Conservation (phyloP, 768 basidiomycete species). For the Panellus pusillus region DNA sequence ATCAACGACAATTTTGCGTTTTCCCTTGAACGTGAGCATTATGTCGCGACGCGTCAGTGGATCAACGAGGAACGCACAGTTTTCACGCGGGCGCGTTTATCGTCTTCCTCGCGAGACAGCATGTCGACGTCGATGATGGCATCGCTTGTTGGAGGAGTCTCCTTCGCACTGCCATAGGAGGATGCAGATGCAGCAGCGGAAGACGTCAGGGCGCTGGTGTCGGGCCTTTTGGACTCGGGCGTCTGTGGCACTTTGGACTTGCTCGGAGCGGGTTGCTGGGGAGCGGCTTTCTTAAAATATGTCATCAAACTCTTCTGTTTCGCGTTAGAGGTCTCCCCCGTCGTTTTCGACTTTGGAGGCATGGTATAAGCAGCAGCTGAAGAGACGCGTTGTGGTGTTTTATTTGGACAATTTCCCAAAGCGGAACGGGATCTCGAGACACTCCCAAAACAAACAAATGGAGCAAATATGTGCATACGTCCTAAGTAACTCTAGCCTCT, state of each 20-base stretch:
- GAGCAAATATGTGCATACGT: no score
- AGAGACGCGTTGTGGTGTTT: slow-evolving; percentile 1
- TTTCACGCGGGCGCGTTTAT: slow-evolving; percentile 26
- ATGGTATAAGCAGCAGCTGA: background rate
- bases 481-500: no score
- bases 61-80: slow-evolving; percentile 29
- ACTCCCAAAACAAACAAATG: no score
- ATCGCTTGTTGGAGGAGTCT: slow-evolving; percentile 79
- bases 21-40: slow-evolving; percentile 40
- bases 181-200: slow-evolving; percentile 41
- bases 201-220: slow-evolving; percentile 33
- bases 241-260: slow-evolving; percentile 42
- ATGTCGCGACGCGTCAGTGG: background rate
- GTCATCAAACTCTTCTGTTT: slow-evolving; percentile 78
- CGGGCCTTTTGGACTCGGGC: slow-evolving; percentile 37
- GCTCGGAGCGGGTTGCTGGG: slow-evolving; percentile 25
- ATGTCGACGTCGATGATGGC: slow-evolving; percentile 71
- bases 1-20: slow-evolving; percentile 67
- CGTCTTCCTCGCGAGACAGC: slow-evolving; percentile 47
- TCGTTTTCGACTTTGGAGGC: slow-evolving; percentile 15
- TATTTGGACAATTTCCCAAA: background rate
- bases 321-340: background rate
- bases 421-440: no score
- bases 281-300: slow-evolving; percentile 52
- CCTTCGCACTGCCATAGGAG: slow-evolving; percentile 50